These are phyloP conservation scores for Caryopteris hybrid DNA, from an alignment of 305 asterid species.

Conservation along the genomic window DNA sequence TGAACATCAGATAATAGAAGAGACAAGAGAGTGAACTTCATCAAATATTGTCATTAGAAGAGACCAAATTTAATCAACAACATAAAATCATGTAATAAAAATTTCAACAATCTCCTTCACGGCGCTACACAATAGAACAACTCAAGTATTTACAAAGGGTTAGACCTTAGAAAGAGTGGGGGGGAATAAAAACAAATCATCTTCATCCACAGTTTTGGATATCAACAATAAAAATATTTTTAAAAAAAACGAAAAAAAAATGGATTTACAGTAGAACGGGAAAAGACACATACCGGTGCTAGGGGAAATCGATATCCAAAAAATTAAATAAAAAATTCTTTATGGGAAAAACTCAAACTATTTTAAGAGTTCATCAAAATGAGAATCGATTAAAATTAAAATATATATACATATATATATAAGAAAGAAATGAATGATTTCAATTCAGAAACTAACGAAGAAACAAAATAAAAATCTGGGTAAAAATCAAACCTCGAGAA, in stretches of 20 bases:
- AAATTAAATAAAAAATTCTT: not conserved
- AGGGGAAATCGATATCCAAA: not conserved
- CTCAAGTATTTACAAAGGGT: not conserved
- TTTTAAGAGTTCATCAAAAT: not conserved
- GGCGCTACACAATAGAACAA: not conserved
- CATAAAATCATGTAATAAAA: not conserved
- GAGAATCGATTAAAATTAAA: too few species aligned
- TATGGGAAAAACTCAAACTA: not conserved
- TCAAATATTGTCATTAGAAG: not conserved
- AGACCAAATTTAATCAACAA: not conserved
- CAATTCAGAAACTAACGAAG: not conserved
- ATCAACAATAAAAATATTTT: not conserved
- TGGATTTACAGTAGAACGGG: not conserved
- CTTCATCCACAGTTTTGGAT: not conserved
- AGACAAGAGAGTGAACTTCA: constrained; percentile 8
- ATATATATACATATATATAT: too few species aligned
- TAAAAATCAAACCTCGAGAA: not conserved
- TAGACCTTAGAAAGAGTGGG: not conserved
- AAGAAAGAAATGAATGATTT: constrained; percentile 1
- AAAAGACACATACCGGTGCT: not conserved
- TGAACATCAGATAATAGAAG: constrained; percentile 2
- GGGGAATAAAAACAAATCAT: not conserved
- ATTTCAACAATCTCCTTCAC: not conserved
- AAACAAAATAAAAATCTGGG: not conserved
- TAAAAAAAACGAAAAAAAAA: not conserved